phyloP scores from a whole-genome alignment of 192 early-diverging fungal genomes.

The Coemansia javaensis region DNA sequence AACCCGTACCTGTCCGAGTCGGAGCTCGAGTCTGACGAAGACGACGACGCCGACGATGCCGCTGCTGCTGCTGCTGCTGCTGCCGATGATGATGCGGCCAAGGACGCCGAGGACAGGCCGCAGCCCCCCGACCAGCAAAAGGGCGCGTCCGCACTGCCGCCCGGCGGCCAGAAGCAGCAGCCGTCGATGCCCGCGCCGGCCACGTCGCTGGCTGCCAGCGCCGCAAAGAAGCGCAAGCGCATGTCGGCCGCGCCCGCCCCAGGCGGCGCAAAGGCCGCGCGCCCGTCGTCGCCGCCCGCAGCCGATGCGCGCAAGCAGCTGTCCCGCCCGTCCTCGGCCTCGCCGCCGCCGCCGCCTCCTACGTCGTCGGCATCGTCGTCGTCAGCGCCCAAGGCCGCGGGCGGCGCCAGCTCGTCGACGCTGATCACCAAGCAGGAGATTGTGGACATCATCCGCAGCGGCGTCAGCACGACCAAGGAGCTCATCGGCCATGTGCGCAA shows the following conservation, averaged over 20 bases:
- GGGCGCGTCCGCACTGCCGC: not conserved
- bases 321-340: slow-evolving; percentile 2
- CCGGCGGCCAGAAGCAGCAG: slow-evolving; percentile 1
- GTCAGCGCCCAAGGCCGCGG: too few relatives aligned
- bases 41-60: slow-evolving; percentile 36
- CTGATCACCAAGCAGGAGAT: slow-evolving; percentile 69
- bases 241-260: slow-evolving; percentile 6
- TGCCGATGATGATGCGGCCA: not conserved
- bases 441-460: slow-evolving; percentile 53
- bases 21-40: slow-evolving; percentile 31
- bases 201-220: too few relatives aligned
- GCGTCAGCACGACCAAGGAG: slow-evolving; percentile 60
- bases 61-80: too few relatives aligned
- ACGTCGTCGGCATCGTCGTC: slow-evolving; percentile 2
- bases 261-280: slow-evolving; percentile 10
- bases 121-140: slow-evolving; percentile 10
- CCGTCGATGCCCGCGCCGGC: too few relatives aligned
- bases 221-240: slow-evolving; percentile 51
- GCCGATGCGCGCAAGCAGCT: not conserved
- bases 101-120: slow-evolving; percentile 9
- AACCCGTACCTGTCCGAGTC: slow-evolving; percentile 44
- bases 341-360: too few relatives aligned
- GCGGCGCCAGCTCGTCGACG: slow-evolving; percentile 14
- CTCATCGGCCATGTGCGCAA: slow-evolving; percentile 59
- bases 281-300: slow-evolving; percentile 8